Base-by-base conservation (phyloP, 345 rosid species). In the Salix purpurea region DNA sequence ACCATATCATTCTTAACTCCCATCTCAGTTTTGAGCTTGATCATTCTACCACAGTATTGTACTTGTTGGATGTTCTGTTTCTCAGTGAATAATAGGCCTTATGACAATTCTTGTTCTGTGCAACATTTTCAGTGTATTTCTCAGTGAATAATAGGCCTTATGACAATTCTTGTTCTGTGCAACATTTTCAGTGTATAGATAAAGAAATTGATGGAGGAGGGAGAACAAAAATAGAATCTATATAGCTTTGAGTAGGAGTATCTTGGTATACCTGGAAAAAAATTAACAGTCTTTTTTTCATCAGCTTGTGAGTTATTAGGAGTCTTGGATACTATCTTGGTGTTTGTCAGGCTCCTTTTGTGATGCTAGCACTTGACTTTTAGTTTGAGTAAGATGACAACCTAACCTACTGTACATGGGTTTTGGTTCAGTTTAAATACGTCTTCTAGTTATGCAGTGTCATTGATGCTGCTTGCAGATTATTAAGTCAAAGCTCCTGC, bases 1-100 rank as follows among this genome's bases (percentile, higher is more conserved):
- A 56, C 62, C 11, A n/a, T n/a, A 42, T 69, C 71, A 69, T 69
- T 69, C 71, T 8, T 48, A 16, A 30, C 61, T 52, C 58, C 74
- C 39, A 30, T 50, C 26, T 52, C 65, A 50, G 24, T 19, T 71
- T 71, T 34, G 19, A 54, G 44, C 21, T 71, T 71, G 18, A 54
- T 42, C 21, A 18, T 44, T 32, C 16, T 71, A 19, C 37, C 65
- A 34, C 12, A 19, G 61, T 28, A 32, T 71, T 1, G 50, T 15
- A 23, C 8, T 19, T 71, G 21, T n/a, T 52, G 74, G 65, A 15
- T 28, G 30, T 28, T 70, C 65, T 19, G 4, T 32, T 71, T 71
- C 42, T 5, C 36, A 30, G 21, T 50, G n/a, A n/a, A n/a, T n/a
- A n/a, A n/a, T n/a, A n/a, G n/a, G n/a, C n/a, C n/a, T n/a, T n/a